Evolutionary conservation across 768 basidiomycete species (phyloP), one percentile per base, ranked within the genome.

Genomic region (Chalciporus pseudorubinellus): DNA sequence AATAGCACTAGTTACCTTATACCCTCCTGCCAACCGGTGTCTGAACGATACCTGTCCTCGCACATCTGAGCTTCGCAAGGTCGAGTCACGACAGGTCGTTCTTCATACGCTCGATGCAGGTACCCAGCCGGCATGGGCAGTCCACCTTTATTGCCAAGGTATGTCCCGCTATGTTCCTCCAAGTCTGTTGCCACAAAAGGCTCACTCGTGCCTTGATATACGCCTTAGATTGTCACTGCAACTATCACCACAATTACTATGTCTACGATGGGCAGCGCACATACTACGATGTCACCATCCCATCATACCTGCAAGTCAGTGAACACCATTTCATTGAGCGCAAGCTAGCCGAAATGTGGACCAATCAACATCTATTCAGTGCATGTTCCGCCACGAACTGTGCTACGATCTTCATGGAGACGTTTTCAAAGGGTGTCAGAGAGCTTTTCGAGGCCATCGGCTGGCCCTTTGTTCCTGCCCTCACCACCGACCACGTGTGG

Each of bases 251-350:
- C n/a, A 36, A 36, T 10, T 36, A 13, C 34, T 36, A 11, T 11
- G 34, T 36, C 11, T 11, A 10, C n/a, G 34, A 36, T 36, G 34
- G 34, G 3, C 4, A 36, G 4, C 34, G n/a, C 34, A 36, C 34
- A 12, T 36, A 36, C 34, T 36, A 36, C 34, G 4, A 24, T 7
- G 7, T 10, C 4, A 10, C 4, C 10, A 12, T 36, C n/a, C 34
- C n/a, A 11, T 13, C 11, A n/a, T 41, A 41, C 18, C n/a, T 70
- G 26, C 53, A 70, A 39, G 53, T 71, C 19, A 59, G 53, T 14
- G 57, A 69, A 39, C 67, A 71, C 50, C 63, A 64, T 16, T 71
- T 60, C 48, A 48, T 65, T 43, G 56, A 62, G 36, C 21, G 44
- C 2, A 28, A 48, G 16, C 48, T 69, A n/a, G 31, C 62, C 14